Evolutionary conservation across 805 yeast genomes (phyloP).

Genomic region (Metschnikowia colocasiae): DNA sequence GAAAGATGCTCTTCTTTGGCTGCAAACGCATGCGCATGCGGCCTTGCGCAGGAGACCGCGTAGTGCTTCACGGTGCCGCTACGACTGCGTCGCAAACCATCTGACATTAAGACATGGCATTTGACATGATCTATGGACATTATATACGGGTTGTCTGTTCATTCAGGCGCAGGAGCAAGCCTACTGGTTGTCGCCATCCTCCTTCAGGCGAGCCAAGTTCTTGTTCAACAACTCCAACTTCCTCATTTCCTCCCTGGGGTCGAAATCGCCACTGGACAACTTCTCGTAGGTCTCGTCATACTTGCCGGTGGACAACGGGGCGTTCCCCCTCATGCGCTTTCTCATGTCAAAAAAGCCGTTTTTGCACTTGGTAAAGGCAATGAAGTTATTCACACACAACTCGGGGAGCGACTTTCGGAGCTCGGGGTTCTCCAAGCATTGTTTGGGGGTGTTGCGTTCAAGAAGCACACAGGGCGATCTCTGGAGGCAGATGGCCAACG

Average conservation of each 20-base stretch:
- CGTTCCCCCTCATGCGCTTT: conserved; percentile 90
- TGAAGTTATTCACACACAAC: conserved; percentile 77
- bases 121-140: no score
- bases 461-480: conserved; percentile 94
- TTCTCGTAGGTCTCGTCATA: conserved; percentile 85
- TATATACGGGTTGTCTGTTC: no score
- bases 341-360: conserved; percentile 89
- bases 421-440: conserved; percentile 79
- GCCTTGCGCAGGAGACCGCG: not conserved
- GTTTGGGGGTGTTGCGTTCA: conserved; percentile 83
- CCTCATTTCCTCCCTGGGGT: conserved; percentile 74
- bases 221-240: conserved; percentile 64
- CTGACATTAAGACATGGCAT: no score
- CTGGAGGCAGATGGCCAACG: conserved; percentile 93
- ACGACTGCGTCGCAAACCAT: no score
- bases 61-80: no score
- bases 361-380: conserved; percentile 85
- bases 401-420: conserved; percentile 77
- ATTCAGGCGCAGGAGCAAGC: no score
- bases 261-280: conserved; percentile 74
- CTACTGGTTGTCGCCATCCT: conserved; percentile 16
- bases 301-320: conserved; percentile 87
- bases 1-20: not conserved
- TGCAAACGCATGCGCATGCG: conserved; percentile 2
- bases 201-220: conserved; percentile 34